Percentiles rank a stretch among this genome's conserved stretches.
Evolutionary conservation across 345 rosid species (phyloP).

Genomic region (Corymbia maculata): DNA sequence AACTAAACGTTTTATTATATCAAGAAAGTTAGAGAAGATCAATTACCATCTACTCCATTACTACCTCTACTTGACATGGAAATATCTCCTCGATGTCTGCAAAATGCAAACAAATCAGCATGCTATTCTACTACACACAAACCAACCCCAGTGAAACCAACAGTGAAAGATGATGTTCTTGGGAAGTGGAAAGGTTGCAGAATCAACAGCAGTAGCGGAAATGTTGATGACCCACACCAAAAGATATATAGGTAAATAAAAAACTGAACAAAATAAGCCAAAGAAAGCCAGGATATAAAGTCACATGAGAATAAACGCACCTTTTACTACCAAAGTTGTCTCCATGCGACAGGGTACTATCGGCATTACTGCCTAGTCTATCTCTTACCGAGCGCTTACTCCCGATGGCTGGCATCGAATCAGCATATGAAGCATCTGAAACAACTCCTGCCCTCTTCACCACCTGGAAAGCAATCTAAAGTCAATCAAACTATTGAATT

Average conservation of each 20-base stretch:
- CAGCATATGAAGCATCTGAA: constrained; percentile 21
- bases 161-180: neutral
- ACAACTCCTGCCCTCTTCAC: constrained; percentile 55
- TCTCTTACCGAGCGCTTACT: constrained; percentile 80
- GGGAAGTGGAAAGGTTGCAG: neutral
- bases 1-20: neutral
- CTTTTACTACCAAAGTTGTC: constrained; percentile 40
- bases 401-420: constrained; percentile 32
- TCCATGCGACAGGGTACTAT: constrained; percentile 20
- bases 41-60: constrained; percentile 36
- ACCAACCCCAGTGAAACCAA: neutral
- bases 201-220: neutral
- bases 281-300: neutral
- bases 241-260: neutral
- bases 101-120: constrained; percentile 7
- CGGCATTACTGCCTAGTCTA: constrained; percentile 56
- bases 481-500: neutral
- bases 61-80: constrained; percentile 16
- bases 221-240: neutral
- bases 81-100: constrained; percentile 64
- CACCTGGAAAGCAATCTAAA: constrained; percentile 38
- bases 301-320: constrained; percentile 13
- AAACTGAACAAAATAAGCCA: neutral
- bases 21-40: neutral
- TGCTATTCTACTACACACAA: neutral